phyloP scores from a whole-genome alignment of 345 rosid species.

The Syzygium aromaticum region DNA sequence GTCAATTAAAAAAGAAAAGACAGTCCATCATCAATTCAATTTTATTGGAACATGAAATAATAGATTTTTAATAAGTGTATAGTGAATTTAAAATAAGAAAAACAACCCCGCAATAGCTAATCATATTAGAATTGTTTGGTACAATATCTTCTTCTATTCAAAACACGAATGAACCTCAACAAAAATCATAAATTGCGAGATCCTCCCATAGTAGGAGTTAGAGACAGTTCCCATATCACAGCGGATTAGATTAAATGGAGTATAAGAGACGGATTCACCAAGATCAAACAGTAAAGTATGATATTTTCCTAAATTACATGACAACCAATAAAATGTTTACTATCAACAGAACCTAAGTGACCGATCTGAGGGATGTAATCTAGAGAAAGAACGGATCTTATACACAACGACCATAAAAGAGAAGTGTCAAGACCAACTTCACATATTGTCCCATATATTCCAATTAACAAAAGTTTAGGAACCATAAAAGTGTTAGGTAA shows the following conservation, averaged over 20 bases:
- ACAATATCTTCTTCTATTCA: neutral
- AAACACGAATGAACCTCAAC: neutral
- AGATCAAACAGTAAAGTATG: neutral
- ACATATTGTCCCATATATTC: neutral
- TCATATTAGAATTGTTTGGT: too few species aligned
- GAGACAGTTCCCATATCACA: neutral
- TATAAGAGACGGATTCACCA: neutral
- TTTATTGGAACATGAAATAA: too few species aligned
- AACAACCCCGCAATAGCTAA: too few species aligned
- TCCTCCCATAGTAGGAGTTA: neutral
- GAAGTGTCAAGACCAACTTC: neutral
- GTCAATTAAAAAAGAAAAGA: too few species aligned
- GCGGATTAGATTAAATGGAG: neutral
- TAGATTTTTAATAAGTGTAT: too few species aligned
- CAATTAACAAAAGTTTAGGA: neutral
- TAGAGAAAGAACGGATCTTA: neutral
- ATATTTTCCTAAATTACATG: neutral
- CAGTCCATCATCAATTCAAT: too few species aligned
- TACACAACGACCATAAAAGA: neutral
- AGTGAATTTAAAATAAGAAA: too few species aligned
- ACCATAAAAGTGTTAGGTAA: neutral
- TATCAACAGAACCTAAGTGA: neutral
- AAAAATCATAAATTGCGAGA: neutral
- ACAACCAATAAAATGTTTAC: neutral
- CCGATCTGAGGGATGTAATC: neutral